These are phyloP conservation scores for Populus pruinosa DNA, from an alignment of 345 rosid species.

Conservation along the genomic window DNA sequence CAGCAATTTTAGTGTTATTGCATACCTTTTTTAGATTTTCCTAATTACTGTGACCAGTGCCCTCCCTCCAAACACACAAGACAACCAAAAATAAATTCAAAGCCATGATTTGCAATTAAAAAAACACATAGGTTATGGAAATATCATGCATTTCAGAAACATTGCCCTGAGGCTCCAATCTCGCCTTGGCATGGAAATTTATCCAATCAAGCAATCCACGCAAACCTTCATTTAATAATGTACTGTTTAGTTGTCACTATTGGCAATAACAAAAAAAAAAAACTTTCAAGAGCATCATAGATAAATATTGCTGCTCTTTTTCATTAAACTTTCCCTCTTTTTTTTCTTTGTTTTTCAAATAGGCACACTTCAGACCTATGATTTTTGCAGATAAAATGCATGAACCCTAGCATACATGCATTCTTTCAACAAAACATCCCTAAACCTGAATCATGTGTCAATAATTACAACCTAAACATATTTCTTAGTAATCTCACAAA, in stretches of 20 bases:
- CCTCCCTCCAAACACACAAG: background rate
- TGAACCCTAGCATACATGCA: background rate
- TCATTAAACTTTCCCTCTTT: background rate
- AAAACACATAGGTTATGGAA: background rate
- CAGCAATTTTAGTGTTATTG: background rate
- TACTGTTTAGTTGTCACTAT: background rate
- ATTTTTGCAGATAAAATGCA: background rate
- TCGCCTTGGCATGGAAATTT: background rate
- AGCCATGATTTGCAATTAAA: background rate
- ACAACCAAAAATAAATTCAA: background rate
- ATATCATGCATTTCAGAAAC: background rate
- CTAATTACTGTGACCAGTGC: background rate
- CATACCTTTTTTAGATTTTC: background rate
- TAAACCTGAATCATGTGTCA: background rate
- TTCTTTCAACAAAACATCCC: background rate
- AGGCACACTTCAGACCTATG: background rate
- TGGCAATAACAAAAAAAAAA: background rate
- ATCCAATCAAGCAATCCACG: background rate
- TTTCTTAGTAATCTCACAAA: background rate
- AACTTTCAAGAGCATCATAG: background rate
- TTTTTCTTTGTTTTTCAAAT: background rate
- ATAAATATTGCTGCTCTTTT: background rate
- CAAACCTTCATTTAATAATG: background rate
- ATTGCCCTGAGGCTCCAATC: background rate
- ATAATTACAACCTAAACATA: background rate